Evolutionary conservation across 768 basidiomycete genomes (phyloP).

Genomic region (Leccinum variicolor): DNA sequence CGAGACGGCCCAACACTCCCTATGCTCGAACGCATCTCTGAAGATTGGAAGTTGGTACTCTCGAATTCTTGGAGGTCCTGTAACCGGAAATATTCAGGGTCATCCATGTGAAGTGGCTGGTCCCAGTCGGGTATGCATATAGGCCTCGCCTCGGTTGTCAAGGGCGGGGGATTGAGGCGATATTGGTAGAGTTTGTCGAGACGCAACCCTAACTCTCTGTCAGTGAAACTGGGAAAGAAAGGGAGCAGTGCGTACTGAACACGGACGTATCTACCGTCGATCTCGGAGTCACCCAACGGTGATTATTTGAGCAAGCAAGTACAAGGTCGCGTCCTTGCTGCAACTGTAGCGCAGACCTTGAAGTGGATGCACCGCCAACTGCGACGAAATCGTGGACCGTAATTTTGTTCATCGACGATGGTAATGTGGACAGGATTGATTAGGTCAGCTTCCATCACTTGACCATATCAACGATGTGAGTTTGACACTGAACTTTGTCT

Average conservation of each 20-base stretch:
- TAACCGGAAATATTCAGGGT: slow-evolving; percentile 36
- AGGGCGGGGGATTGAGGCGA: slow-evolving; percentile 15
- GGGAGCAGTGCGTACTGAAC: slow-evolving; percentile 21
- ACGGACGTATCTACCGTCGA: slow-evolving; percentile 7
- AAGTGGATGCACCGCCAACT: not conserved
- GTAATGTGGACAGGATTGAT: not conserved
- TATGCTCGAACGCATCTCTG: not conserved
- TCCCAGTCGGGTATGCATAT: slow-evolving; percentile 39
- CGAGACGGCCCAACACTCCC: not conserved
- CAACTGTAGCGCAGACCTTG: not conserved
- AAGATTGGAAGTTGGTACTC: slow-evolving; percentile 30
- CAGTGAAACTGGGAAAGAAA: not conserved
- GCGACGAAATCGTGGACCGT: slow-evolving; percentile 24
- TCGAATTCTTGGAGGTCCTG: slow-evolving; percentile 44
- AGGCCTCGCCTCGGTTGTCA: not conserved
- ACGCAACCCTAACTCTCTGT: slow-evolving; percentile 15
- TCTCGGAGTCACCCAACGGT: slow-evolving; percentile 21
- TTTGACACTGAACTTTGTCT: not conserved
- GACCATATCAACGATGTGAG: not conserved
- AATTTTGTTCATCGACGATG: slow-evolving; percentile 1
- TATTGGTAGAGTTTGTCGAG: slow-evolving; percentile 23
- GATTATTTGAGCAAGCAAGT: slow-evolving; percentile 7
- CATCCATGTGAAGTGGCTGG: slow-evolving; percentile 21
- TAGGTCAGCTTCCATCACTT: not conserved
- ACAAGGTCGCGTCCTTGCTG: slow-evolving; percentile 23